Conservation (phyloP, 345 rosid genomes). For the Salix viminalis region DNA sequence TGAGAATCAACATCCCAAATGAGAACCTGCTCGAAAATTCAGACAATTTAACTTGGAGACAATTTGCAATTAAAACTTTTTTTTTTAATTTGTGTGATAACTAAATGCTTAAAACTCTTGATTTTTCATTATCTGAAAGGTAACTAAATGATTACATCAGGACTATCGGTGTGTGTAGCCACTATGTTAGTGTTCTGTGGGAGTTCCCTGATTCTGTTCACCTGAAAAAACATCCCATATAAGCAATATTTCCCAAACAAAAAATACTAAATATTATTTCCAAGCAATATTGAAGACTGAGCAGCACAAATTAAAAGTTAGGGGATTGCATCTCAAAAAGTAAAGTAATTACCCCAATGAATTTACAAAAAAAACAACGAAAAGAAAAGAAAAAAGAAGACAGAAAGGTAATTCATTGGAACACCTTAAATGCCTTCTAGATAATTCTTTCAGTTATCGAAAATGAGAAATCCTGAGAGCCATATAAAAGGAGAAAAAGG, state of each 20-base stretch:
- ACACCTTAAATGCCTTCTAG: too few relatives aligned
- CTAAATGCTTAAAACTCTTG: background rate
- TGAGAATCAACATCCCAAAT: conserved; percentile 70
- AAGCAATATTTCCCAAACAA: too few relatives aligned
- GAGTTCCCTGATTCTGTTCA: conserved; percentile 67
- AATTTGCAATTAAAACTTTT: background rate
- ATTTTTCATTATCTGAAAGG: background rate
- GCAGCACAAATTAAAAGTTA: background rate
- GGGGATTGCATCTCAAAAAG: background rate
- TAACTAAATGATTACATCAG: conserved; percentile 41
- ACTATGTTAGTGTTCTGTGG: conserved; percentile 63
- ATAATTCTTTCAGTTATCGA: too few relatives aligned
- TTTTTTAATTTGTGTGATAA: background rate
- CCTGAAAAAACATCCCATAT: conserved; percentile 29
- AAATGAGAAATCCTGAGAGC: too few relatives aligned
- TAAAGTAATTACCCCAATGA: too few relatives aligned
- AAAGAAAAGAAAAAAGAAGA: too few relatives aligned
- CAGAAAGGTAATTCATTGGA: too few relatives aligned
- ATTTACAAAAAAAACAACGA: too few relatives aligned
- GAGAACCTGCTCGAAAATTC: conserved; percentile 34
- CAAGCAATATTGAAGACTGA: background rate
- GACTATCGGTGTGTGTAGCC: conserved; percentile 67
- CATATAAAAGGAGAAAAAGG: too few relatives aligned
- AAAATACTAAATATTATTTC: background rate
- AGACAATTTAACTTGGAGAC: conserved; percentile 6